Evolutionary conservation across 352 stramenopile species (phyloP).

Genomic region (Globisporangium middletonii): DNA sequence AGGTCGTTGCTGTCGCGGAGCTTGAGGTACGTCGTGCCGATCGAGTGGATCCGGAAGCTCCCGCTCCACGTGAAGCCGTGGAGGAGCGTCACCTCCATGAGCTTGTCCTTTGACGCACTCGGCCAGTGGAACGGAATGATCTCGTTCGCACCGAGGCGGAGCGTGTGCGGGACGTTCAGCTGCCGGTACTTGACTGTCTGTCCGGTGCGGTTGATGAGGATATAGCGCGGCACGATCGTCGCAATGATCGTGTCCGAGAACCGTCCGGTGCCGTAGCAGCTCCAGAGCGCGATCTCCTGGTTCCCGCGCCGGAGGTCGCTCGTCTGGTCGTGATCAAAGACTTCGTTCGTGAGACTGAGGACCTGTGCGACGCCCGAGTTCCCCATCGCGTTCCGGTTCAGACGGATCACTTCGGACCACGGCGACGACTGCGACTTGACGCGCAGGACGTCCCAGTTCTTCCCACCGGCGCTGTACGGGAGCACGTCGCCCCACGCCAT

Average conservation of each 20-base stretch:
- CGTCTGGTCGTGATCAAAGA: constrained; percentile 43
- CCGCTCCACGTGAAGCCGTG: constrained; percentile 81
- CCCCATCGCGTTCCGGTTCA: constrained; percentile 86
- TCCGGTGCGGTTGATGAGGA: constrained; percentile 84
- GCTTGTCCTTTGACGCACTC: constrained; percentile 64
- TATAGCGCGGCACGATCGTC: constrained; percentile 81
- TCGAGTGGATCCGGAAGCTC: constrained; percentile 81
- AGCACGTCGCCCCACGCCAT: constrained; percentile 79
- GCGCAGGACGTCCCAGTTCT: constrained; percentile 80
- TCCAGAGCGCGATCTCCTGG: constrained; percentile 83
- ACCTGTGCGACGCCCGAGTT: constrained; percentile 85
- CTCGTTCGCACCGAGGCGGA: constrained; percentile 65
- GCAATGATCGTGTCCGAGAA: constrained; percentile 86
- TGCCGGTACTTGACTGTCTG: constrained; percentile 85
- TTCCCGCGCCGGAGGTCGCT: constrained; percentile 60
- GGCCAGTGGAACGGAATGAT: constrained; percentile 83
- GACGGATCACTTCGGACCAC: constrained; percentile 81
- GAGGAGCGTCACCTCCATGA: constrained; percentile 81
- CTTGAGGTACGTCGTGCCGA: constrained; percentile 85
- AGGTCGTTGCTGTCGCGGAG: constrained; percentile 61
- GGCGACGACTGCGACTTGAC: constrained; percentile 68
- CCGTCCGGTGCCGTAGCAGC: constrained; percentile 70
- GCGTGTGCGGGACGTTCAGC: constrained; percentile 66
- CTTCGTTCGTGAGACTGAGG: constrained; percentile 76
- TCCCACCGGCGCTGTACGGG: constrained; percentile 63